Base-by-base conservation (phyloP, 1,139 yeast species). In the Insectozyma bohioensis region DNA sequence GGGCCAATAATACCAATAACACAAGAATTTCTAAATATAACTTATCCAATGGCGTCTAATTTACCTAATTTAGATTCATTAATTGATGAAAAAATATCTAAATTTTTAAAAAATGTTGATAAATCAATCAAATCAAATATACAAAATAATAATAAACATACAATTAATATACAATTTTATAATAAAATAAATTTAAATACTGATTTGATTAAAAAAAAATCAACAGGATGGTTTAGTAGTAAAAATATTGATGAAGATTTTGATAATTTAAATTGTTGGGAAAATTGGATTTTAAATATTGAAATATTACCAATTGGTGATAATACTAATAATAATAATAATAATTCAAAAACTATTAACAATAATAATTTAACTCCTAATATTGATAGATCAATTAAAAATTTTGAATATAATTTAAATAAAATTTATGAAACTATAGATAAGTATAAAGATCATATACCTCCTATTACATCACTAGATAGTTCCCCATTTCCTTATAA, bases 391-490 rank as follows among this genome's bases (percentile, higher is more conserved):
- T 63, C 72, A 0, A 47, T 59, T 4, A 47, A 49, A 13, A 65
- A 66, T 37, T 70, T 79, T 41, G 72, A 68, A 42, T 49, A 54
- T 12, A 65, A 64, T 26, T 39, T 85, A 32, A 46, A 63, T 34
- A 58, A 65, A 35, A 73, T 85, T 12, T 60, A 78, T 26, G 70
- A 68, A 15, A 56, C 63, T 15, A 77, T 69, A 11, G 85, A 82
- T 47, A 48, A 54, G 4, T 68, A 80, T 47, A 80, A 76, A 47
- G 75, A 67, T 33, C 88, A 82, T 45, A 78, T 85, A 3, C 95
- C 95, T 2, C 85, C 86, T 1, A 81, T 85, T 13, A 77, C 84
- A 5, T 73, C 85, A 2, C 62, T 80, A 10, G 87, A 80, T 9
- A 63, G 74, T 20, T 61, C 78, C 12, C 90, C 92, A 4, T 85